Base-by-base conservation (phyloP, 2,329 filamentous ascomycete genomes). In the Lecanicillium sp. region DNA sequence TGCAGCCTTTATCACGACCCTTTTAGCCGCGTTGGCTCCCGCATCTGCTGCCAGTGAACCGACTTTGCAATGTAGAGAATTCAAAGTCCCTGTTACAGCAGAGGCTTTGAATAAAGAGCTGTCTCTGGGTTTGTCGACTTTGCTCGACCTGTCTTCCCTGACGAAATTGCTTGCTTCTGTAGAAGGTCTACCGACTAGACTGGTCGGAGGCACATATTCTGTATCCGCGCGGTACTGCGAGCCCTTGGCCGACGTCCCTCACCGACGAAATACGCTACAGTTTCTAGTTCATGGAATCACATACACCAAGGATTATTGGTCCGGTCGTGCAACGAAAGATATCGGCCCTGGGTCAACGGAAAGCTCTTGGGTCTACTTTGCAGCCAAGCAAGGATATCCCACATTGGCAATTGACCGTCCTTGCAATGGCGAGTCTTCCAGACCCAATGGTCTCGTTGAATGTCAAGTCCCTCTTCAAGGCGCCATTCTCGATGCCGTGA, bases 371-470 rank as follows among this genome's bases (percentile, higher is more conserved):
- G 6, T 33, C 13, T 20, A 35, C 17, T 25, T 28, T n/a, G 41
- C 41, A 13, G 35, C 36, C 15, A 2, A 27, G 22, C 41, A 39
- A 17, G 41, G 41, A 8, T 43, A 43, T 25, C 16, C 36, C 5
- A 38, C 37, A 9, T 36, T 43, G 14, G 31, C 41, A 9, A 27
- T 43, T 11, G 41, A 43, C 18, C 27, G 41, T 17, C 19, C 38
- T 15, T 45, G 38, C 33, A 40, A 36, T 17, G 38, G 38, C 12
- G 3, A 27, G 12, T 36, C 38, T 3, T 28, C 33, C 6, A 25
- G 19, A 3, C 27, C 18, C 28, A 19, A 35, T 19, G 38, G 38
- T 16, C 11, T 32, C 9, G 3, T 19, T 7, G 27, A 35, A 18
- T 40, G 38, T 19, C 38, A 40, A 16, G n/a, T 28, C 25, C 33